Base-by-base conservation (phyloP, 345 rosid species). In the Populus ilicifolia region DNA sequence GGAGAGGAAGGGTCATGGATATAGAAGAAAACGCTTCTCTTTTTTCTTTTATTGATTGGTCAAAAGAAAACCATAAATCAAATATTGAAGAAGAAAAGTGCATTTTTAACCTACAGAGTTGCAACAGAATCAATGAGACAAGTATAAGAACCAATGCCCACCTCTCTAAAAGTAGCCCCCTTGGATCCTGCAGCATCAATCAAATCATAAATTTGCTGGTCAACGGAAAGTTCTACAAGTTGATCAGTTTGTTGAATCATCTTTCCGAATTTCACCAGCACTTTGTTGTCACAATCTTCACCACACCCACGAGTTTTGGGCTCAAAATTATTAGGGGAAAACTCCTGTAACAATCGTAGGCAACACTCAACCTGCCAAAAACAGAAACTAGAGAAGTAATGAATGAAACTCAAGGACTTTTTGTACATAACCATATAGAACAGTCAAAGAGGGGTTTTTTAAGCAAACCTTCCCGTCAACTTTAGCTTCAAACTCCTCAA, bases 181-280 rank as follows among this genome's bases (percentile, higher is more conserved):
- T 85, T 84, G 72, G 90, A 86, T 81, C 92, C 95, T 84, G 84
- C 91, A 63, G 92, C 92, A 85, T 87, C 90, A 74, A 95, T 89
- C 88, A 92, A 87, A 83, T 95, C 96, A 87, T 90, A 89, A 82
- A 92, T 87, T 86, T 93, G 97, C 85, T 86, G 89, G 71, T 92
- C 97, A 76, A 93, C 80, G 20, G 93, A 86, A 82, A 95, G 97
- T 84, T 95, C 98, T 54, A 86, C 84, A 33, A 92, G 85, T 80
- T 93, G 97, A 59, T 93, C 97, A 70, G 83, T 86, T 75, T 77
- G 86, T 68, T 64, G 87, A 80, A 74, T 69, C 80, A 83, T 87
- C 87, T 94, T 88, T 80, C 94, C 99, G 74, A 92, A 95, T 83
- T 87, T 92, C 77, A 89, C 71, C 44, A 71, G 54, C 82, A 88